phyloP scores from a whole-genome alignment of 371 early-diverging fungal species.

The Mucor lusitanicus region DNA sequence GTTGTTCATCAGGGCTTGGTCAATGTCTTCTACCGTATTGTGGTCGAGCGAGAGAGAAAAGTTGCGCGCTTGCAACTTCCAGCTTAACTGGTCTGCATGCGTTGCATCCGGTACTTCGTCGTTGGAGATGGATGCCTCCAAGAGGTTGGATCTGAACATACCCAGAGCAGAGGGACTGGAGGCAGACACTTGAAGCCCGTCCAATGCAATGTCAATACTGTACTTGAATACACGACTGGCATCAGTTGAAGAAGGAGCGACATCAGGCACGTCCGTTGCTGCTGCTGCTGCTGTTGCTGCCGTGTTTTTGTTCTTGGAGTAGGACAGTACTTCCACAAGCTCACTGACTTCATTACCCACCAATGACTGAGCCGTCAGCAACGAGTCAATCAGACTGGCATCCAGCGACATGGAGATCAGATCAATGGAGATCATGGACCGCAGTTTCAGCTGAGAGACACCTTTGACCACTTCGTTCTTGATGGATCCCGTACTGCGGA shows the following conservation, averaged over 20 bases:
- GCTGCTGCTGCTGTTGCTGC: neutral
- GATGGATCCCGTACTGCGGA: conserved; percentile 60
- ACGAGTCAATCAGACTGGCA: conserved; percentile 75
- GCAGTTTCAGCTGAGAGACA: conserved; percentile 28
- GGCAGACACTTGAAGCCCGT: conserved; percentile 68
- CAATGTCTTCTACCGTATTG: conserved; percentile 35
- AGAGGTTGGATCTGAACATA: conserved; percentile 67
- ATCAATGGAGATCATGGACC: conserved; percentile 64
- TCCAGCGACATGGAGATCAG: conserved; percentile 66
- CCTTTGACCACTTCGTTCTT: conserved; percentile 12
- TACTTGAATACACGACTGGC: conserved; percentile 41
- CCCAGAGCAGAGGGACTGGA: conserved; percentile 66
- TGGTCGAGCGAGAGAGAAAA: conserved; percentile 67
- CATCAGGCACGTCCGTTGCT: neutral
- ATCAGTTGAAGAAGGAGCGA: neutral
- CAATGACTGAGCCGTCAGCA: conserved; percentile 77
- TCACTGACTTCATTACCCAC: conserved; percentile 82
- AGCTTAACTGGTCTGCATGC: conserved; percentile 28
- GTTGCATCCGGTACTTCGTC: conserved; percentile 15
- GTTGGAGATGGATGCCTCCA: conserved; percentile 64
- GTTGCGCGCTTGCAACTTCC: conserved; percentile 58
- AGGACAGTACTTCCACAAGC: conserved; percentile 69
- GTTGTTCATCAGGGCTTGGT: neutral
- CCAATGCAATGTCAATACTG: conserved; percentile 61
- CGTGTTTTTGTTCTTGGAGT: conserved; percentile 36